Evolutionary conservation across 75 land plant genomes (phyloP), one percentile per base, ranked within the genome.

Genomic region (Pinus albicaulis): DNA sequence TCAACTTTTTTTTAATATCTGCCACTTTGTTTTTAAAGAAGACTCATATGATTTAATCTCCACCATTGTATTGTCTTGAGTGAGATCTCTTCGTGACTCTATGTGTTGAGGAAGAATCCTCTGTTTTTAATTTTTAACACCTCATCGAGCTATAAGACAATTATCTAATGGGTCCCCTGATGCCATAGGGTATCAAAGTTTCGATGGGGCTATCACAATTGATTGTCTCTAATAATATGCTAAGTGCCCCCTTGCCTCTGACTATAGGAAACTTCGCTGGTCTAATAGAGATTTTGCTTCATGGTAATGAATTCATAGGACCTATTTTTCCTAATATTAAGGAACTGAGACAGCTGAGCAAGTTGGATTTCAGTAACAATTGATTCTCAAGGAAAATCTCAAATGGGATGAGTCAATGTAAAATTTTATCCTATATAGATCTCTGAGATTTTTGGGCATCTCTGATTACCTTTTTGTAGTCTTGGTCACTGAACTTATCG

Each of bases 91-190:
- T n/a, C n/a, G n/a, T n/a, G n/a, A n/a, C n/a, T n/a, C n/a, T n/a
- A n/a, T n/a, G n/a, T n/a, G n/a, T n/a, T n/a, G n/a, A n/a, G n/a
- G n/a, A n/a, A n/a, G n/a, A n/a, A n/a, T n/a, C n/a, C n/a, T n/a
- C n/a, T n/a, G n/a, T n/a, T n/a, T n/a, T n/a, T n/a, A n/a, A n/a
- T n/a, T n/a, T n/a, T n/a, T n/a, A n/a, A n/a, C n/a, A n/a, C 56
- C 65, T 85, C 62, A 66, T 92, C 17, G 88, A 93, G 80, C 63
- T 88, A 3, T 65, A 62, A 38, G 81, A 82, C 66, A 96, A 96
- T 65, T 75, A 59, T 52, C 82, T 96, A 68, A 69, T 82, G 55
- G 99, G 98, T n/a, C 77, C 80, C 5, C 85, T 97, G 4, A 95
- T 95, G 53, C 19, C 72, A 8, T 56, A 76, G 38, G 44, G 57